Percentiles rank a stretch among this genome's conserved stretches.
phyloP scores from a whole-genome alignment of 805 yeast species.

The Brettanomyces custersianus region DNA sequence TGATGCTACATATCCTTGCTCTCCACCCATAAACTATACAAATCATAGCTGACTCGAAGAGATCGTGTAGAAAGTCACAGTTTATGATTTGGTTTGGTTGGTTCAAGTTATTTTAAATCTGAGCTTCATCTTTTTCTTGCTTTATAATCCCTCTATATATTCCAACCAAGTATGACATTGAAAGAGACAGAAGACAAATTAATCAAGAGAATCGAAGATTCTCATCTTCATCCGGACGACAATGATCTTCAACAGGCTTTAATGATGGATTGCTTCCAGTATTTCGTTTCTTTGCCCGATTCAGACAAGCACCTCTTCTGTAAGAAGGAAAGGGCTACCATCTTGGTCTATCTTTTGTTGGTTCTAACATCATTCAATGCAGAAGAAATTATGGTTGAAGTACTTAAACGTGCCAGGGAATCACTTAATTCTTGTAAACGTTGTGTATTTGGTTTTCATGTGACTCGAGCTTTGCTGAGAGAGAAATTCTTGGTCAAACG shows the following conservation, averaged over 20 bases:
- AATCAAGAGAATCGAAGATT: conserved; percentile 17
- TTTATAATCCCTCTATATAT: no score
- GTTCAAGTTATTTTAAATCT: no score
- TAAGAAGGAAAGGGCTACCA: conserved; percentile 1
- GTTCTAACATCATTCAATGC: conserved; percentile 2
- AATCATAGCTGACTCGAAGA: no score
- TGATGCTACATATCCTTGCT: no score
- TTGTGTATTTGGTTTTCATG: conserved; percentile 47
- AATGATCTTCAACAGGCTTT: conserved; percentile 24
- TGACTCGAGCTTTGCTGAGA: conserved; percentile 41
- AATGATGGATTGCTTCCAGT: conserved; percentile 4
- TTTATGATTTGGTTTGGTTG: no score
- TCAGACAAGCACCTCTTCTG: conserved; percentile 3
- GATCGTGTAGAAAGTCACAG: no score
- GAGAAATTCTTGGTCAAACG: conserved; percentile 44
- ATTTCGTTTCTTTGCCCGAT: conserved; percentile 1
- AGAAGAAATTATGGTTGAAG: conserved; percentile 1
- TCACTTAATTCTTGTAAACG: conserved; percentile 40
- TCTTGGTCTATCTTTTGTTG: conserved; percentile 2
- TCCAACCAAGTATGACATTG: no score
- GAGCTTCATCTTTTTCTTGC: no score
- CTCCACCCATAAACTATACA: no score
- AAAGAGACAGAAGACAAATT: conserved; percentile 5
- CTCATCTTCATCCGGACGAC: conserved; percentile 25
- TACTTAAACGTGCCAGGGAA: conserved; percentile 6